Percentiles rank a stretch among this genome's conserved stretches.
Evolutionary conservation across 2,329 filamentous ascomycete genomes (phyloP).

Genomic region (Aureobasidium melanogenum): DNA sequence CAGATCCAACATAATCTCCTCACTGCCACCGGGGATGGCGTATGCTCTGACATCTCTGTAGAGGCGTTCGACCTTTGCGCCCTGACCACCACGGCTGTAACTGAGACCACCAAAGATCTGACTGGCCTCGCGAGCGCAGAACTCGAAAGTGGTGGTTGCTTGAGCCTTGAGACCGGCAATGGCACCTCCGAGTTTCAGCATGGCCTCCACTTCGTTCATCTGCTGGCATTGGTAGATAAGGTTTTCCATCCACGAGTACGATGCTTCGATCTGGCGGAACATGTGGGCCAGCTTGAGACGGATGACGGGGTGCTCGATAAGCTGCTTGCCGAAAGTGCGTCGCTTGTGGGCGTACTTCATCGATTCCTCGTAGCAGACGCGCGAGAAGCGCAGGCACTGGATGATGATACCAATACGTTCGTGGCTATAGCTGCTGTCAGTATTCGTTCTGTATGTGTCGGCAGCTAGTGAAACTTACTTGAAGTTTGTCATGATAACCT

Average conservation of each 20-base stretch:
- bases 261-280: conserved; percentile 94
- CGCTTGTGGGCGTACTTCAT: conserved; percentile 98
- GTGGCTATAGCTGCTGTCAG: conserved; percentile 75
- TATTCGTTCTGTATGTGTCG: conserved; percentile 43
- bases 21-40: conserved; percentile 84
- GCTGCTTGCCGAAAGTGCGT: conserved; percentile 88
- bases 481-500: conserved; percentile 99
- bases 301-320: conserved; percentile 95
- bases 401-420: conserved; percentile 98
- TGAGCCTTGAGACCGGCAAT: conserved; percentile 94
- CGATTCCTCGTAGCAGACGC: conserved; percentile 94
- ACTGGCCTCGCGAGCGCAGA: conserved; percentile 89
- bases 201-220: conserved; percentile 92
- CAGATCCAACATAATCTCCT: conserved; percentile 97
- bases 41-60: conserved; percentile 95
- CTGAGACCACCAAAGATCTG: conserved; percentile 96
- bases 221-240: conserved; percentile 85
- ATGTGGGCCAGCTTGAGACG: conserved; percentile 97
- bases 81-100: conserved; percentile 89
- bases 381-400: conserved; percentile 88
- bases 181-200: conserved; percentile 88
- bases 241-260: conserved; percentile 95
- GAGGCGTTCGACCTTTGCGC: conserved; percentile 86
- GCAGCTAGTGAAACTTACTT: conserved; percentile 38
- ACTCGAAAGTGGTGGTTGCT: conserved; percentile 89